Conservation (phyloP, 2,329 filamentous ascomycete species). For the Sporothrix phasma region DNA sequence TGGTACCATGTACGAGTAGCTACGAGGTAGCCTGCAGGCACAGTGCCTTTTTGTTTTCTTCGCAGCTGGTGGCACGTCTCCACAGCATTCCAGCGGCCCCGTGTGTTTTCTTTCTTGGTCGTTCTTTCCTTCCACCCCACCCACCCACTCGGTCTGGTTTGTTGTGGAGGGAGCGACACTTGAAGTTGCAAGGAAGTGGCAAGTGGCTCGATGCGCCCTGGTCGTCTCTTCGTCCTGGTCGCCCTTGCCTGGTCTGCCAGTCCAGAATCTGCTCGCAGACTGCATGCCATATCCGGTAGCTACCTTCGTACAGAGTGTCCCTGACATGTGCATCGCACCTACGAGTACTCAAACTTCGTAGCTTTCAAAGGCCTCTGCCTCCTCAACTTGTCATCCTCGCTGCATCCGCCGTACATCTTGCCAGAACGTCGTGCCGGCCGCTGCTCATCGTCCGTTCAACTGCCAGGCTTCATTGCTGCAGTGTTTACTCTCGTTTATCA, state of each 20-base stretch:
- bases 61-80: neutral
- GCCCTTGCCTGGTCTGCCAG: neutral
- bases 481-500: constrained; percentile 4
- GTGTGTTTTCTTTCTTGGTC: neutral
- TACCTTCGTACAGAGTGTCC: neutral
- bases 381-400: neutral
- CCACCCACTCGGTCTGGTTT: neutral
- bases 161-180: neutral
- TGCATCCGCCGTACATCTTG: neutral
- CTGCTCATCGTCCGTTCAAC: neutral
- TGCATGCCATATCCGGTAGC: neutral
- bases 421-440: neutral
- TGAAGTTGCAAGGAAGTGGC: neutral
- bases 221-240: neutral
- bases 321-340: neutral
- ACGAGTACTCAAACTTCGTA: neutral
- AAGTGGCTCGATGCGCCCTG: neutral
- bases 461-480: neutral
- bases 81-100: neutral
- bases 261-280: too few relatives aligned
- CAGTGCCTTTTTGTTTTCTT: constrained; percentile 6
- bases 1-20: too few relatives aligned
- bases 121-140: neutral
- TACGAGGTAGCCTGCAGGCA: constrained; percentile 1
- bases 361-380: too few relatives aligned